These are phyloP conservation scores for Cryphonectria nitschkei DNA, from an alignment of 2,329 filamentous ascomycete genomes.

Conservation along the genomic window DNA sequence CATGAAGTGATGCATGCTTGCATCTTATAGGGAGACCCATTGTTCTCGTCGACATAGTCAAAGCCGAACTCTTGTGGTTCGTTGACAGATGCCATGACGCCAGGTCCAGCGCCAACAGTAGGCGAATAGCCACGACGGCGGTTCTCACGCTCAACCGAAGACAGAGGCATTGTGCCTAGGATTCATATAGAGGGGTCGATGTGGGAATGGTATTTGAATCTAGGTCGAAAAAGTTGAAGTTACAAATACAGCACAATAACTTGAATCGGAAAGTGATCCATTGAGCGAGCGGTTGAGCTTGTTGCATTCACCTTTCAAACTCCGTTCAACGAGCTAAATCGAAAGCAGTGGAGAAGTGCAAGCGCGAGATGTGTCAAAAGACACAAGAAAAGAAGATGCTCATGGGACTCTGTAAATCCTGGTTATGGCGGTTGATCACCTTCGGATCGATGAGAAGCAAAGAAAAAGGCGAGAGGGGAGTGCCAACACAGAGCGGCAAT, in stretches of 20 bases:
- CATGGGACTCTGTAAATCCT: background rate
- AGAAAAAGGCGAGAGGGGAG: no score
- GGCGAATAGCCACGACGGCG: background rate
- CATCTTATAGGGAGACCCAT: background rate
- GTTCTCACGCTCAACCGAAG: background rate
- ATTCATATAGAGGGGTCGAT: background rate
- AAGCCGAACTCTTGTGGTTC: background rate
- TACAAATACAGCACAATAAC: background rate
- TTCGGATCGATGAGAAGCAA: conserved; percentile 2
- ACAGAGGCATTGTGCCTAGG: background rate
- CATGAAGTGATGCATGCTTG: background rate
- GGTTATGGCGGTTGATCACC: background rate
- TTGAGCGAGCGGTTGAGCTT: background rate
- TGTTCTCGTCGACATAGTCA: background rate
- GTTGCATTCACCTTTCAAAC: background rate
- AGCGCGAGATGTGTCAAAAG: conserved; percentile 1
- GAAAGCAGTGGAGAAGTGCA: conserved; percentile 1
- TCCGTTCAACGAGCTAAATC: background rate
- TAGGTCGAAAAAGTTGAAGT: conserved; percentile 48
- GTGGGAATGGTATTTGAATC: conserved; percentile 59
- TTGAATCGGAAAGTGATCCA: conserved; percentile 1
- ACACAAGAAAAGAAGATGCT: background rate
- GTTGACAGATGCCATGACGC: background rate
- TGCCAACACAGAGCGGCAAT: background rate
- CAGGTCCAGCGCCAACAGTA: background rate